phyloP scores from a whole-genome alignment of 2,329 filamentous ascomycete genomes.

The Cryphonectria radicalis region DNA sequence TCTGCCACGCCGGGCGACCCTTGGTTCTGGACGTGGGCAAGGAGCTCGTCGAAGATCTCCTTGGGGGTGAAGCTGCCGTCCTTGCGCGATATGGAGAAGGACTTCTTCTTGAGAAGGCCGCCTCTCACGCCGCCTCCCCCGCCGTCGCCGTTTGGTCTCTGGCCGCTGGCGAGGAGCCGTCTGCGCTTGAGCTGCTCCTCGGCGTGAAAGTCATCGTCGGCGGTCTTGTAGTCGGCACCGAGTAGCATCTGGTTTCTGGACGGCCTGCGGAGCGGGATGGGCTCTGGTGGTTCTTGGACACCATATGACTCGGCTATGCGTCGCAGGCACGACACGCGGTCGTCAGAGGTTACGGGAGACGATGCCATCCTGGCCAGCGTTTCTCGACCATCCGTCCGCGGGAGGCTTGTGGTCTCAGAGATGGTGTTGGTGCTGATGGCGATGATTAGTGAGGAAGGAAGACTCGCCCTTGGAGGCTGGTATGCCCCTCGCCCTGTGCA shows the following conservation, averaged over 20 bases:
- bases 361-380: constrained; percentile 21
- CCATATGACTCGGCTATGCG: constrained; percentile 57
- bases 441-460: not conserved
- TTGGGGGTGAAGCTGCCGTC: constrained; percentile 56
- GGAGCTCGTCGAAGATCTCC: constrained; percentile 57
- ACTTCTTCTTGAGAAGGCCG: constrained; percentile 40
- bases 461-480: not conserved
- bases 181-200: constrained; percentile 58
- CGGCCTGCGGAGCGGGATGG: constrained; percentile 47
- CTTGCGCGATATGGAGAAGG: constrained; percentile 51
- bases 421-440: not conserved
- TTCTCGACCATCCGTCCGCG: not conserved
- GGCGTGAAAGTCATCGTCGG: constrained; percentile 56
- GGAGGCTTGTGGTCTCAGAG: not conserved
- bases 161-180: constrained; percentile 38
- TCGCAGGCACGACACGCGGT: constrained; percentile 52
- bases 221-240: constrained; percentile 48
- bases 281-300: constrained; percentile 46
- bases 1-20: constrained; percentile 61
- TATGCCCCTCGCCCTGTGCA: not conserved
- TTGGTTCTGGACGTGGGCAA: constrained; percentile 51
- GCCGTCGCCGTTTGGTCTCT: constrained; percentile 36
- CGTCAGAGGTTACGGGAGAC: constrained; percentile 36
- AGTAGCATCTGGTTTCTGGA: constrained; percentile 35
- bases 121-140: constrained; percentile 35